phyloP scores from a whole-genome alignment of 2,329 filamentous ascomycete species.

The Diaporthe vexans region DNA sequence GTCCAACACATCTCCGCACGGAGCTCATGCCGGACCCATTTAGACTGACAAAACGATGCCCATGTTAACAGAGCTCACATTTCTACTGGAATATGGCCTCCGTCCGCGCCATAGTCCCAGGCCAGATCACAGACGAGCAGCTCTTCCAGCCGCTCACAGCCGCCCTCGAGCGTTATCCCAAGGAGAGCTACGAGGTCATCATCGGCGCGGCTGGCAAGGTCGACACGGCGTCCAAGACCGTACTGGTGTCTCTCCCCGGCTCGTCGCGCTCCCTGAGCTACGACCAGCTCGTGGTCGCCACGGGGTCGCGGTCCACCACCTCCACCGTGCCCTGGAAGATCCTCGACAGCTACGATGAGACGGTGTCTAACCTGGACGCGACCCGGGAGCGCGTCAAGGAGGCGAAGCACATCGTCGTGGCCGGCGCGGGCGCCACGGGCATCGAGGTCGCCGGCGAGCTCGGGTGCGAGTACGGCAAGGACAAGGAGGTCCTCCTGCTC shows the following conservation, averaged over 20 bases:
- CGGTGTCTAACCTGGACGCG: constrained; percentile 55
- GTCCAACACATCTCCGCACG: background rate
- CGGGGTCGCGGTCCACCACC: constrained; percentile 61
- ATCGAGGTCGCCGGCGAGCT: constrained; percentile 70
- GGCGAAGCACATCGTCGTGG: constrained; percentile 68
- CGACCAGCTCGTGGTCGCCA: constrained; percentile 71
- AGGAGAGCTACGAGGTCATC: constrained; percentile 64
- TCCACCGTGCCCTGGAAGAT: constrained; percentile 67
- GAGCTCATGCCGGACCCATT: background rate
- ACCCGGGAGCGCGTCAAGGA: constrained; percentile 57
- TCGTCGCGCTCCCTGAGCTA: constrained; percentile 56
- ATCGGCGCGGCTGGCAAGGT: constrained; percentile 61
- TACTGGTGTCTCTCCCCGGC: constrained; percentile 55
- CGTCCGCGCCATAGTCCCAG: constrained; percentile 68
- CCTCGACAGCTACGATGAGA: constrained; percentile 61
- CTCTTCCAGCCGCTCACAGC: constrained; percentile 64
- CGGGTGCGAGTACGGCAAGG: constrained; percentile 60
- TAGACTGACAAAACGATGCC: constrained; percentile 22
- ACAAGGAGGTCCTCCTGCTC: constrained; percentile 65
- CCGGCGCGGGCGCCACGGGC: constrained; percentile 69
- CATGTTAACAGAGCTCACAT: constrained; percentile 62
- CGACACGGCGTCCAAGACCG: constrained; percentile 57
- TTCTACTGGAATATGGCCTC: constrained; percentile 72
- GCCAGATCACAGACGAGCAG: constrained; percentile 62
- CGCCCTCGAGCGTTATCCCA: constrained; percentile 65